Evolutionary conservation across 225 moss, liverwort and hornwort species (phyloP).

Genomic region (Polytrichum formosum): DNA sequence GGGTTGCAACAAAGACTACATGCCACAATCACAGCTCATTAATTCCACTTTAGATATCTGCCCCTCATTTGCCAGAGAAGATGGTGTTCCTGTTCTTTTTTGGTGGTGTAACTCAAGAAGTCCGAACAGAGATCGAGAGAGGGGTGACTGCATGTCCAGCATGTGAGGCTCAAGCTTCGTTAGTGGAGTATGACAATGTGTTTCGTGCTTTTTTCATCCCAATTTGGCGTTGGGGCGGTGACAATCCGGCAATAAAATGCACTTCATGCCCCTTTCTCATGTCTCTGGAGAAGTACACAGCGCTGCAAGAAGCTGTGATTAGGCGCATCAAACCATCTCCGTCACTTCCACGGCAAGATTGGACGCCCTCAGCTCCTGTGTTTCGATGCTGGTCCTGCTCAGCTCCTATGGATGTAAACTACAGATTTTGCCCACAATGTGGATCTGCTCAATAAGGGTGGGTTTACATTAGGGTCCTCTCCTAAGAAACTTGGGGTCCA

Average conservation of each 20-base stretch:
- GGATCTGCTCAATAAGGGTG: conserved; percentile 28
- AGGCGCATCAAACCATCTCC: neutral
- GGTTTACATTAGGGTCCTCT: too few relatives aligned
- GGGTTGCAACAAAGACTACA: too few relatives aligned
- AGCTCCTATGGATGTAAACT: conserved; percentile 34
- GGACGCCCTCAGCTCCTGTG: conserved; percentile 20
- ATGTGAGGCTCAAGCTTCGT: conserved; percentile 47
- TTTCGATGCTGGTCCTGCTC: conserved; percentile 64
- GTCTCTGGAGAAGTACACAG: conserved; percentile 36
- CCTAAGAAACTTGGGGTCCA: too few relatives aligned
- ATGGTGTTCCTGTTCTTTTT: conserved; percentile 78
- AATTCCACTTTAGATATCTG: neutral
- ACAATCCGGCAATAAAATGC: conserved; percentile 63
- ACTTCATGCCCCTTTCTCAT: conserved; percentile 55
- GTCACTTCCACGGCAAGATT: conserved; percentile 16
- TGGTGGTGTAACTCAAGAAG: conserved; percentile 61
- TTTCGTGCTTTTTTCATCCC: conserved; percentile 65
- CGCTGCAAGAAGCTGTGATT: conserved; percentile 11
- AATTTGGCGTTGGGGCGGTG: conserved; percentile 62
- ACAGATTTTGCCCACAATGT: conserved; percentile 63
- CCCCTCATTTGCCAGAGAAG: neutral
- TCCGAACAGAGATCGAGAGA: conserved; percentile 45
- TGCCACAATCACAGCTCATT: too few relatives aligned
- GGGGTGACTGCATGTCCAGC: conserved; percentile 48
- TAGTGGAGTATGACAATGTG: conserved; percentile 80